Conservation (phyloP, 768 basidiomycete genomes). For the Suillus subluteus region DNA sequence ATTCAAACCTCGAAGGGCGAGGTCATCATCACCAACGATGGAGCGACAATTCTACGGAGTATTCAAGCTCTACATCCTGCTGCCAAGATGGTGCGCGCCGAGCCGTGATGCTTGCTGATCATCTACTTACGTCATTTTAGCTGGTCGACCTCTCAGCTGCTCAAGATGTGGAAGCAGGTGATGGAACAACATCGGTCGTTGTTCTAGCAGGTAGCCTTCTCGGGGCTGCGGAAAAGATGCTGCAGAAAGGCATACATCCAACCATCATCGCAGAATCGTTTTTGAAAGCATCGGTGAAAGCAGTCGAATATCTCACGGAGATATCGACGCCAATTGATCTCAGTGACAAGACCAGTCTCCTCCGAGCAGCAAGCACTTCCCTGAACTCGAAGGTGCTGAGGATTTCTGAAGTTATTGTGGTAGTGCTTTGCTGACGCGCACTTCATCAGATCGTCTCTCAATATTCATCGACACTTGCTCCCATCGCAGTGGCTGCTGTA, state of each 20-base stretch:
- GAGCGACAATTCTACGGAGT: slow-evolving; percentile 94
- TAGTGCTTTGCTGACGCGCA: slow-evolving; percentile 6
- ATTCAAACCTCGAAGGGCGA: slow-evolving; percentile 97
- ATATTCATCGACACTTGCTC: slow-evolving; percentile 97
- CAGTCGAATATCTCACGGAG: slow-evolving; percentile 92
- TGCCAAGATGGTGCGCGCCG: slow-evolving; percentile 82
- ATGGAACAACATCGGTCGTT: slow-evolving; percentile 97
- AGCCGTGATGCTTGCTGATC: slow-evolving; percentile 3
- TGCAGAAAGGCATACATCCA: slow-evolving; percentile 96
- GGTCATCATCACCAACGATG: slow-evolving; percentile 98
- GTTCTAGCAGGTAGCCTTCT: slow-evolving; percentile 93
- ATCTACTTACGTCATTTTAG: slow-evolving; percentile 42
- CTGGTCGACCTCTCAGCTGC: slow-evolving; percentile 97
- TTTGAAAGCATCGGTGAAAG: slow-evolving; percentile 87
- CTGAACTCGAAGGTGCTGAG: slow-evolving; percentile 89
- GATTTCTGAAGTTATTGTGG: neutral
- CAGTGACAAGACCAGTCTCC: slow-evolving; percentile 79
- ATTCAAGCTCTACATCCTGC: slow-evolving; percentile 97
- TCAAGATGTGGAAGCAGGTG: slow-evolving; percentile 98
- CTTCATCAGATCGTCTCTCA: slow-evolving; percentile 93
- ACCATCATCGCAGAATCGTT: slow-evolving; percentile 97
- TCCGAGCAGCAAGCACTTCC: slow-evolving; percentile 93
- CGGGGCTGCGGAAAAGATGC: slow-evolving; percentile 95
- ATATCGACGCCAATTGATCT: slow-evolving; percentile 93
- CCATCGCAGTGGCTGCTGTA: slow-evolving; percentile 97